A percentile compares a stretch with the other conserved stretches of the same genome.
These are phyloP conservation scores for Lipomyces chichibuensis DNA, from an alignment of 805 yeast species.

Conservation along the genomic window DNA sequence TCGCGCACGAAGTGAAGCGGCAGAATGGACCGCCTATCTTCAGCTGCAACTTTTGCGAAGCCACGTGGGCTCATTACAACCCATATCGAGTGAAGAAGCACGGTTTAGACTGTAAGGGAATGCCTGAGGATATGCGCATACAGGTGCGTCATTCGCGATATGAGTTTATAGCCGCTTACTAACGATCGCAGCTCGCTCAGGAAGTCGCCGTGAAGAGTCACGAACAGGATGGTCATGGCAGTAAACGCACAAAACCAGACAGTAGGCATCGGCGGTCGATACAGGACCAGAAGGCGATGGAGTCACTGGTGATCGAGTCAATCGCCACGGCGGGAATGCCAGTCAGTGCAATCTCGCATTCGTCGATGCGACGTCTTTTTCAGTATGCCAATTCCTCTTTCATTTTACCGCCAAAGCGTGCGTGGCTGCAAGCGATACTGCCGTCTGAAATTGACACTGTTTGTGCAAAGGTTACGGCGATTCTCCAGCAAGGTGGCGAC, in stretches of 20 bases:
- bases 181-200: conserved; percentile 20
- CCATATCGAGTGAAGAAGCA: conserved; percentile 36
- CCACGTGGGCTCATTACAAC: conserved; percentile 35
- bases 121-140: conserved; percentile 30
- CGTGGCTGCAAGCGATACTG: conserved; percentile 10
- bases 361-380: conserved; percentile 13
- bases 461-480: conserved; percentile 11
- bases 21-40: conserved; percentile 27
- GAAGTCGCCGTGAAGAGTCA: conserved; percentile 24
- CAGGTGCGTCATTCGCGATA: conserved; percentile 11
- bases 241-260: conserved; percentile 15
- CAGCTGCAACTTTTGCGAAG: conserved; percentile 34
- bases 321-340: conserved; percentile 15
- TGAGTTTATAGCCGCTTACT: not conserved
- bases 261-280: conserved; percentile 11
- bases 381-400: conserved; percentile 18
- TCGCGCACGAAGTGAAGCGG: conserved; percentile 36
- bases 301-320: conserved; percentile 24
- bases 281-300: conserved; percentile 19
- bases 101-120: conserved; percentile 35
- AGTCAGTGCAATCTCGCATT: conserved; percentile 3
- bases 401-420: conserved; percentile 18
- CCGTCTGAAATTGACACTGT: conserved; percentile 29
- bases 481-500: conserved; percentile 20
- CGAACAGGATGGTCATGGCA: not conserved